Evolutionary conservation across 805 yeast genomes (phyloP), one percentile per base, ranked within the genome.

Genomic region (Teunomyces kruisii): DNA sequence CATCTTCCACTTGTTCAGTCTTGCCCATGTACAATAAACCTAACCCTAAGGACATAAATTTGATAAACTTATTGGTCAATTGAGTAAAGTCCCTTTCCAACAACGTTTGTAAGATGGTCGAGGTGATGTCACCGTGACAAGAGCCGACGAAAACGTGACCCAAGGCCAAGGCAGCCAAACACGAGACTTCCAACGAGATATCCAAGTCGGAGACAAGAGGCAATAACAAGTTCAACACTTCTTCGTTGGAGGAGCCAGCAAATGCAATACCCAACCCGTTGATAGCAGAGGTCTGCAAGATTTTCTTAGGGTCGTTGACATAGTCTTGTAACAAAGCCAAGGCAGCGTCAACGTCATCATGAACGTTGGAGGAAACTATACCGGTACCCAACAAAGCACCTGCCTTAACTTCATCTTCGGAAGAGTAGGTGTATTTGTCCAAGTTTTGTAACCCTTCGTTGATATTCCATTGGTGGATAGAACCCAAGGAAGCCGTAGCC

Each of bases 381-480:
- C 98, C 99, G 66, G 89, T 88, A 65, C 98, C 99, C 53, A 94
- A 76, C 47, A 94, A 75, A 4, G 99, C 96, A 68, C 99, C 99
- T 6, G 98, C 97, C 69, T 89, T 89, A 54, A 91, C 81, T 59
- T 88, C 92, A 47, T 82, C 84, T 56, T 90, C 96, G 13, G 83
- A 78, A 3, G 96, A 84, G 59, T 91, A 91, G 46, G 92, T 72
- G 64, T 86, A 91, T 65, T 86, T 88, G 68, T 94, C 98, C 56
- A 94, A 76, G 46, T 80, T 81, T 68, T 92, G 97, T 52, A 94
- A 78, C 51, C 97, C 98, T 54, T 87, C 92, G 56, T 83, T 80
- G 45, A 80, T 76, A 67, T 92, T 87, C 99, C 99, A 94, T 61
- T 88, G 89, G 62, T 84, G 83, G 51, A 94, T 78, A 5, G 95